phyloP scores from a whole-genome alignment of 805 yeast genomes.

The Pichia membranifaciens region DNA sequence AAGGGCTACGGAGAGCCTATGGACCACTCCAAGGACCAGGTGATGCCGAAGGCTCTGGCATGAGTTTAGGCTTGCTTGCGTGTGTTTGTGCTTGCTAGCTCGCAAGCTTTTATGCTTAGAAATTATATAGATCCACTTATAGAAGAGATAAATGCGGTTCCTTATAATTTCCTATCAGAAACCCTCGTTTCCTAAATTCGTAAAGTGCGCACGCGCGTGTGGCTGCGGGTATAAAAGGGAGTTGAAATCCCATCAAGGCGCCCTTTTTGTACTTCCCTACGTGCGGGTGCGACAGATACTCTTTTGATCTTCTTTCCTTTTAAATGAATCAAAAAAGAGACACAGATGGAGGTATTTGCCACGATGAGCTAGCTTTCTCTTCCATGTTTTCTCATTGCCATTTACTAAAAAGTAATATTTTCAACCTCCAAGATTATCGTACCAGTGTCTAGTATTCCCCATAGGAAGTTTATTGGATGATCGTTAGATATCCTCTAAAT shows the following conservation, averaged over 20 bases:
- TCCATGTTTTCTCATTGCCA: constrained; percentile 66
- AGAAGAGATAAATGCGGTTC: too few species aligned
- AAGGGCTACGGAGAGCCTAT: constrained; percentile 11
- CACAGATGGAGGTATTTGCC: constrained; percentile 53
- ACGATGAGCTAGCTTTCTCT: constrained; percentile 58
- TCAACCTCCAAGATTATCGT: constrained; percentile 46
- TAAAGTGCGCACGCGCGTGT: neutral
- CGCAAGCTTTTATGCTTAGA: too few species aligned
- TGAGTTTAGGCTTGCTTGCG: too few species aligned
- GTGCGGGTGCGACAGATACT: neutral
- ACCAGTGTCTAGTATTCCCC: constrained; percentile 32
- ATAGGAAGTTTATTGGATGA: constrained; percentile 57
- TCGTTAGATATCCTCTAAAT: constrained; percentile 48
- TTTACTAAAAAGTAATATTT: constrained; percentile 32
- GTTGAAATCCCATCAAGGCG: neutral
- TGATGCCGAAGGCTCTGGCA: constrained; percentile 12
- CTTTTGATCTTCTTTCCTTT: constrained; percentile 17
- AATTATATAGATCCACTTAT: too few species aligned
- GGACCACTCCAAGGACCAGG: constrained; percentile 13
- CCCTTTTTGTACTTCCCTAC: neutral
- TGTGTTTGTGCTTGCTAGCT: too few species aligned
- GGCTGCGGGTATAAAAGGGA: neutral
- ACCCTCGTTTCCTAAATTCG: neutral
- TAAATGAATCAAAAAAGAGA: constrained; percentile 49
- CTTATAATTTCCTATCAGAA: neutral